A percentile compares a stretch with the other conserved stretches of the same genome.
These are phyloP conservation scores for Sergeia podlipaevii DNA, from an alignment of 208 protist genomes.

Conservation along the genomic window DNA sequence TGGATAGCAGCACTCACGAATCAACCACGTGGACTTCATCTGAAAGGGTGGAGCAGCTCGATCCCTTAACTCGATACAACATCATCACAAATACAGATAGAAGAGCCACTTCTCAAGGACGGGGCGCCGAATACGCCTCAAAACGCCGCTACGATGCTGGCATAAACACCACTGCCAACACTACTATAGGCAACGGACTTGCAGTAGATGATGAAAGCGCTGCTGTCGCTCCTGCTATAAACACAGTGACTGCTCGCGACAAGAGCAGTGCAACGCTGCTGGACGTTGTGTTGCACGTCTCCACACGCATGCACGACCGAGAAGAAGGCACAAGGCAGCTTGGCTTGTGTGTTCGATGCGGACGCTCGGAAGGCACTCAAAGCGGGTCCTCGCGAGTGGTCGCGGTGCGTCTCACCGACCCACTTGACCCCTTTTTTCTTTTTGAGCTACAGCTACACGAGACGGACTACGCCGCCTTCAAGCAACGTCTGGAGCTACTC, in stretches of 20 bases:
- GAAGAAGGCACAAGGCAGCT: constrained; percentile 32
- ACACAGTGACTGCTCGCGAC: neutral
- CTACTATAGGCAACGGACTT: too few relatives aligned
- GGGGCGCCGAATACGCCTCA: too few relatives aligned
- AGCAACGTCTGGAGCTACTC: constrained; percentile 70
- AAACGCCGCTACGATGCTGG: neutral
- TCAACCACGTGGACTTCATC: too few relatives aligned
- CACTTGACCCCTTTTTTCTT: constrained; percentile 75
- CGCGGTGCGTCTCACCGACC: constrained; percentile 69
- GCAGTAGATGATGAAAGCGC: too few relatives aligned
- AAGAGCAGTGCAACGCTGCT: constrained; percentile 13
- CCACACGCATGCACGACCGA: constrained; percentile 23
- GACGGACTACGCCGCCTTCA: constrained; percentile 82
- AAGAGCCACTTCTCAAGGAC: too few relatives aligned
- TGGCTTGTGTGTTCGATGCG: constrained; percentile 29
- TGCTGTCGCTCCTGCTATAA: neutral
- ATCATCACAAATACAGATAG: neutral
- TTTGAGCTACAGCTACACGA: constrained; percentile 80
- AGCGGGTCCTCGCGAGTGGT: constrained; percentile 48
- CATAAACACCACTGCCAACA: neutral
- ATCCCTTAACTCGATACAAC: neutral
- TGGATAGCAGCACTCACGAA: too few relatives aligned
- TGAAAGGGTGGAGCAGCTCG: neutral
- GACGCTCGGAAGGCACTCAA: constrained; percentile 13
- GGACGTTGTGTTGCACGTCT: constrained; percentile 35